Evolutionary conservation across 1,284 basidiomycete genomes (phyloP).

Genomic region (Acaromyces ingoldii): DNA sequence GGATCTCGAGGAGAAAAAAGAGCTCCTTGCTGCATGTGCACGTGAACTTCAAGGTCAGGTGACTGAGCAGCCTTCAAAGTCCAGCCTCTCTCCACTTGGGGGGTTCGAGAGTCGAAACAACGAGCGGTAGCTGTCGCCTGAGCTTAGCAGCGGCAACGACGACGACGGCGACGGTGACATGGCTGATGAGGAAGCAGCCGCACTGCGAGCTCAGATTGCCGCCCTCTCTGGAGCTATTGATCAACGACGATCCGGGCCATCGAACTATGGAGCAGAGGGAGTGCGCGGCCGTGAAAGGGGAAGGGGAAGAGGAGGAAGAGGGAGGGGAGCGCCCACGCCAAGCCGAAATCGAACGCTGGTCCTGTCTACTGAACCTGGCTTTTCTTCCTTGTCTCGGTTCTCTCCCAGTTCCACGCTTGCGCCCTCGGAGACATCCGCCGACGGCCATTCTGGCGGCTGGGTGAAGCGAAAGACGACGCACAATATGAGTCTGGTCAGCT

Average conservation of each 20-base stretch:
- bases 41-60: too few relatives aligned
- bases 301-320: slow-evolving; percentile 18
- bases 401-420: neutral
- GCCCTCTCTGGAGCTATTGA: slow-evolving; percentile 43
- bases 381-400: neutral
- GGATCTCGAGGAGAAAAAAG: too few relatives aligned
- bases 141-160: too few relatives aligned
- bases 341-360: slow-evolving; percentile 26
- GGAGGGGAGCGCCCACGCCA: slow-evolving; percentile 5
- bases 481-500: slow-evolving; percentile 43
- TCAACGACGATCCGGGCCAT: slow-evolving; percentile 11
- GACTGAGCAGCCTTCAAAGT: too few relatives aligned
- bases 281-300: neutral
- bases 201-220: slow-evolving; percentile 40
- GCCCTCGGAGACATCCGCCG: neutral
- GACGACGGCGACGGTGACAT: too few relatives aligned
- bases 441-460: slow-evolving; percentile 20
- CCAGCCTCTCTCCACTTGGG: too few relatives aligned
- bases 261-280: slow-evolving; percentile 16
- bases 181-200: slow-evolving; percentile 20
- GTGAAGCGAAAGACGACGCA: slow-evolving; percentile 38
- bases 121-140: too few relatives aligned
- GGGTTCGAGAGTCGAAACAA: too few relatives aligned
- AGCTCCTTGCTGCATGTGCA: too few relatives aligned
- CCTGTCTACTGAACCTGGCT: slow-evolving; percentile 11